phyloP scores from a whole-genome alignment of 306 rosid genomes.

The Potentilla sterilis region DNA sequence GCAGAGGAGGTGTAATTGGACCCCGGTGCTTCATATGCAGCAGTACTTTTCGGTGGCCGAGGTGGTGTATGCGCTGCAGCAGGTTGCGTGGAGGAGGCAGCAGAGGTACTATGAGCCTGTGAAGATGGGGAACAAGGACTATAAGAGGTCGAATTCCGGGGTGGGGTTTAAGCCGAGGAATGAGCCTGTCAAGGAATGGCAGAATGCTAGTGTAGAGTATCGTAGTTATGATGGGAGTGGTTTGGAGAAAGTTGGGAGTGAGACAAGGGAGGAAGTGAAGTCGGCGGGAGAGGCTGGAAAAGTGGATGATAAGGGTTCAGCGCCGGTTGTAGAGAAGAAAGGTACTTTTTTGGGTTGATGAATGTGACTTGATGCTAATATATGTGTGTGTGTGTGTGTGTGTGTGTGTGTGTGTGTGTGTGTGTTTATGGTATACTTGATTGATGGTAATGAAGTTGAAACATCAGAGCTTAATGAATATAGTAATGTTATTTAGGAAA shows the following conservation, averaged over 20 bases:
- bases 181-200: conserved; percentile 53
- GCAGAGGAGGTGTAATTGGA: conserved; percentile 87
- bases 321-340: conserved; percentile 40
- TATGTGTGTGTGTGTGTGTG: not conserved
- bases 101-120: conserved; percentile 60
- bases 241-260: conserved; percentile 50
- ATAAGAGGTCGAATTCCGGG: conserved; percentile 45
- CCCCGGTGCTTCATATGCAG: conserved; percentile 93
- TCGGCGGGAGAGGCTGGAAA: conserved; percentile 45
- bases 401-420: not conserved
- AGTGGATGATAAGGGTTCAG: conserved; percentile 41
- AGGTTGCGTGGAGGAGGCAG: conserved; percentile 78
- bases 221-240: conserved; percentile 44
- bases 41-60: conserved; percentile 85
- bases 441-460: not conserved
- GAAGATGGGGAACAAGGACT: conserved; percentile 55
- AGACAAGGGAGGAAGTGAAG: conserved; percentile 32
- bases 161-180: conserved; percentile 56
- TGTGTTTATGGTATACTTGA: not conserved
- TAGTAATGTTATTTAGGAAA: not conserved
- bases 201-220: conserved; percentile 51
- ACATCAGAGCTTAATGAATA: not conserved
- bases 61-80: conserved; percentile 66
- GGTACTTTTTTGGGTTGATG: conserved; percentile 42
- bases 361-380: not conserved